These are phyloP conservation scores for Cyberlindnera lachancei DNA, from an alignment of 805 yeast genomes.

Conservation along the genomic window DNA sequence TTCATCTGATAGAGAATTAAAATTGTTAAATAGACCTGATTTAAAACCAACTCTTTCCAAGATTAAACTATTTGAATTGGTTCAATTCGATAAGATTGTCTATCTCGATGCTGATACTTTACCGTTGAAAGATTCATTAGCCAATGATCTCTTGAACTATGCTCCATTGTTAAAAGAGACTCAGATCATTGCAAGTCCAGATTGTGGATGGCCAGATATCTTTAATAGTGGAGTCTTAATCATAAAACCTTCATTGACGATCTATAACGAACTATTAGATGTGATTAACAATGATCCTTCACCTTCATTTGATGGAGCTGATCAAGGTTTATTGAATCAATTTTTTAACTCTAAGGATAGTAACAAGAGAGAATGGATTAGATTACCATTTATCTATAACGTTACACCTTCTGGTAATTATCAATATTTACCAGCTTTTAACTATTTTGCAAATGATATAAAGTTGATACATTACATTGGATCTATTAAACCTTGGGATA, in stretches of 20 bases:
- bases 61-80: constrained; percentile 40
- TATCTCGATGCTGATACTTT: constrained; percentile 63
- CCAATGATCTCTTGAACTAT: constrained; percentile 12
- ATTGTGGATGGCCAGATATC: constrained; percentile 83
- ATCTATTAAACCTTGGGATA: constrained; percentile 47
- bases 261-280: constrained; percentile 32
- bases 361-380: constrained; percentile 43
- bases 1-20: constrained; percentile 20
- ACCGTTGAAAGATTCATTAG: constrained; percentile 31
- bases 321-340: constrained; percentile 78
- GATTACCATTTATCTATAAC: constrained; percentile 75
- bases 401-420: constrained; percentile 69
- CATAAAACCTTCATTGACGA: constrained; percentile 40
- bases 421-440: constrained; percentile 66
- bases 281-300: constrained; percentile 19
- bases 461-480: constrained; percentile 64
- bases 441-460: constrained; percentile 38
- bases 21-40: constrained; percentile 41
- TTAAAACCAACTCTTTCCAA: constrained; percentile 44
- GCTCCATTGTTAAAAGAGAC: constrained; percentile 11
- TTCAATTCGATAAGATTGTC: constrained; percentile 37
- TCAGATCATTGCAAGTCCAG: constrained; percentile 47
- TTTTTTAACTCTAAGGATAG: constrained; percentile 39
- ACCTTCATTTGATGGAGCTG: constrained; percentile 76
- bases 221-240: constrained; percentile 74